Evolutionary conservation across 176 grass and related monocot species (phyloP).

Genomic region (Phyllostachys edulis): DNA sequence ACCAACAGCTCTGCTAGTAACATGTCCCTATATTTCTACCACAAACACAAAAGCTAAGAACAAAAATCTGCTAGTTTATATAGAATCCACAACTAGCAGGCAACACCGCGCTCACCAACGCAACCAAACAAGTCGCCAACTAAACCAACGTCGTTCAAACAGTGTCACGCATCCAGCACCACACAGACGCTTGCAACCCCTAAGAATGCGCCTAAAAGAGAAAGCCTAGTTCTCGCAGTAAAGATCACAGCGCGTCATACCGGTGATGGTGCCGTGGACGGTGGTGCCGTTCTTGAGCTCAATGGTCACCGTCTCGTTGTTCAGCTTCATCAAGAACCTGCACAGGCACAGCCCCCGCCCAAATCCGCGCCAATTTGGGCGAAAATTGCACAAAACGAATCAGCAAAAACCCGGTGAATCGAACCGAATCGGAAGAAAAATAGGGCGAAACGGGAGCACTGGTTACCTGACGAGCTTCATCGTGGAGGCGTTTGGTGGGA

Average conservation of each 20-base stretch:
- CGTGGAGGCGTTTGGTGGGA: constrained; percentile 34
- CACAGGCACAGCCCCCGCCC: not conserved
- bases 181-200: not conserved
- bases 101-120: not conserved
- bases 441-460: not conserved
- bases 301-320: constrained; percentile 85
- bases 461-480: constrained; percentile 85
- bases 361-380: constrained; percentile 31
- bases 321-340: constrained; percentile 92
- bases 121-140: not conserved
- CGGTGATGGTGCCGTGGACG: constrained; percentile 72
- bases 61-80: not conserved
- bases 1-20: not conserved
- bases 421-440: not conserved
- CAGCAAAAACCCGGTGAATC: not conserved
- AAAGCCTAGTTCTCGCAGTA: not conserved
- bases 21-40: not conserved
- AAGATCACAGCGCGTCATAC: constrained; percentile 30
- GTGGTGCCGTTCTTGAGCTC: constrained; percentile 82
- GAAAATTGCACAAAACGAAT: constrained; percentile 5
- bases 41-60: not conserved
- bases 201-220: not conserved
- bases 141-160: not conserved
- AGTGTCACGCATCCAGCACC: not conserved
- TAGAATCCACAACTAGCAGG: not conserved